A percentile compares a stretch with the other conserved stretches of the same genome.
phyloP scores from a whole-genome alignment of 2,329 filamentous ascomycete species.

The Penicillium sp. region DNA sequence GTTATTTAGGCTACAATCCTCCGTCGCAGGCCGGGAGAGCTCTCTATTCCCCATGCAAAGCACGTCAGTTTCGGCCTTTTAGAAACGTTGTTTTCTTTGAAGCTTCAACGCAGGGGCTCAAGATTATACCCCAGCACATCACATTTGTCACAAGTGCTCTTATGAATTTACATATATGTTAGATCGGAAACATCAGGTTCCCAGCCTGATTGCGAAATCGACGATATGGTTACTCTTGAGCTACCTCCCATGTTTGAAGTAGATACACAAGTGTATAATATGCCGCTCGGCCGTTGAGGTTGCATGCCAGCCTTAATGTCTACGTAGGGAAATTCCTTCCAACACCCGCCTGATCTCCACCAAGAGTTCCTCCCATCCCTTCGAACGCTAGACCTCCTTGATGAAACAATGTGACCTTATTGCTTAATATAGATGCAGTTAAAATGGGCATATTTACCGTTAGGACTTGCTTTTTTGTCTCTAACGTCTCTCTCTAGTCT shows the following conservation, averaged over 20 bases:
- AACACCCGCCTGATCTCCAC: conserved; percentile 15
- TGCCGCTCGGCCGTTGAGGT: not conserved
- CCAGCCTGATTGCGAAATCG: conserved; percentile 5
- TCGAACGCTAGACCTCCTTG: conserved; percentile 8
- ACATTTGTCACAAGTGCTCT: too few species aligned
- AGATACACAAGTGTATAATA: not conserved
- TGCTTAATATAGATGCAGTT: conserved; percentile 2
- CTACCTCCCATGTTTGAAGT: not conserved
- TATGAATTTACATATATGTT: not conserved
- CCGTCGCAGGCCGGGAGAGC: conserved; percentile 9
- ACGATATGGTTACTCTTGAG: not conserved
- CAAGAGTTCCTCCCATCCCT: conserved; percentile 16
- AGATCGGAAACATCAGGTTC: not conserved
- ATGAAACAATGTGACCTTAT: conserved; percentile 18
- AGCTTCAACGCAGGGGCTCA: conserved; percentile 2
- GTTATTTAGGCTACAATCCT: conserved; percentile 9
- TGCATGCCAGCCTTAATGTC: conserved; percentile 13
- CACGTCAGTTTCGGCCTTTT: conserved; percentile 19
- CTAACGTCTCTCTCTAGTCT: not conserved
- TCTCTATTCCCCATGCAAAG: conserved; percentile 20
- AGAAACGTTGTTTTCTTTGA: not conserved
- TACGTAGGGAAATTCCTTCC: conserved; percentile 17
- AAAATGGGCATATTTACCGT: conserved; percentile 5
- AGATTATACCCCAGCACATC: not conserved
- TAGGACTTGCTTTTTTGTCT: not conserved